phyloP scores from a whole-genome alignment of 441 rosid species.

The Gossypium aridum region DNA sequence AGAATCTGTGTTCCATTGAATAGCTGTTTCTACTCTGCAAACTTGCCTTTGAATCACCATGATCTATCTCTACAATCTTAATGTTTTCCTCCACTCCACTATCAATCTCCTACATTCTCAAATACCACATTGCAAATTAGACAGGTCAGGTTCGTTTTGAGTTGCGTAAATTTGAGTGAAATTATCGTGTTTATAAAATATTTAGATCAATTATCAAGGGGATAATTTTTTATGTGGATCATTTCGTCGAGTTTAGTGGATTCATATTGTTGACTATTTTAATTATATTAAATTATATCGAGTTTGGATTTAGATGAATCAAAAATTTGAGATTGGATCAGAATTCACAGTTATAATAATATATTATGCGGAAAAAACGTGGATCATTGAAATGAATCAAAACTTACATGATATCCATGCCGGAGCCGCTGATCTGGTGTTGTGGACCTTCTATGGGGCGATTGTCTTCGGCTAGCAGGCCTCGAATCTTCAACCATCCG shows the following conservation, averaged over 20 bases:
- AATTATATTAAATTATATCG: too few relatives aligned
- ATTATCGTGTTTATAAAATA: too few relatives aligned
- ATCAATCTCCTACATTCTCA: conserved; percentile 41
- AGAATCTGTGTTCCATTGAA: conserved; percentile 18
- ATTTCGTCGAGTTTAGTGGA: too few relatives aligned
- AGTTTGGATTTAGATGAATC: too few relatives aligned
- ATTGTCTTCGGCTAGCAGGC: conserved; percentile 35
- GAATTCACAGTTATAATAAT: too few relatives aligned
- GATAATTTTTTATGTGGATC: too few relatives aligned
- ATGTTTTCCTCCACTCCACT: conserved; percentile 55
- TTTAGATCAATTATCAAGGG: too few relatives aligned
- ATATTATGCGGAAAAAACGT: too few relatives aligned
- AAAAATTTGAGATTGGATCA: too few relatives aligned
- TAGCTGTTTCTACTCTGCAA: conserved; percentile 37
- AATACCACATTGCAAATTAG: background rate
- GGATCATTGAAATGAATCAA: background rate
- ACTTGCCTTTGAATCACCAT: conserved; percentile 32
- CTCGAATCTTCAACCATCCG: conserved; percentile 39
- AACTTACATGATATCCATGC: conserved; percentile 37
- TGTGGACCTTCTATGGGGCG: conserved; percentile 46
- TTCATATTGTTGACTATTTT: too few relatives aligned
- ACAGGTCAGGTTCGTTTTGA: too few relatives aligned
- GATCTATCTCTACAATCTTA: conserved; percentile 81
- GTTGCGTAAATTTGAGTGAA: too few relatives aligned
- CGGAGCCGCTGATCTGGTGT: conserved; percentile 30